These are phyloP conservation scores for Xylariaceae sp. DNA, from an alignment of 2,329 filamentous ascomycete genomes.

Conservation along the genomic window DNA sequence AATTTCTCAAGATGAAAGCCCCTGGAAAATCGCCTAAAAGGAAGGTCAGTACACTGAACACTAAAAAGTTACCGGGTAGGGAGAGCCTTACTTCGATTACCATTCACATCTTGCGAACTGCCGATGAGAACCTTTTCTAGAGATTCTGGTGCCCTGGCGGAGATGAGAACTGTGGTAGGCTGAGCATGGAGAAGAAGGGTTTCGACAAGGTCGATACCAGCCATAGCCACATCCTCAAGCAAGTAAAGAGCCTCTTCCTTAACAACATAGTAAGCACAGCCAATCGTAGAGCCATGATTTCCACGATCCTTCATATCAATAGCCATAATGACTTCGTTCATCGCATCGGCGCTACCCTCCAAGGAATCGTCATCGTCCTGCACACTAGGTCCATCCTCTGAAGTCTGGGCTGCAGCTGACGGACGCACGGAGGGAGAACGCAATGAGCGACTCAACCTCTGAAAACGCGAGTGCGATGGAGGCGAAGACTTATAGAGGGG, in stretches of 20 bases:
- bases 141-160: constrained; percentile 41
- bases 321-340: constrained; percentile 72
- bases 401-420: constrained; percentile 10
- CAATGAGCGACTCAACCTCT: constrained; percentile 26
- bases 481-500: constrained; percentile 25
- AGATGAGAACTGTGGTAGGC: constrained; percentile 52
- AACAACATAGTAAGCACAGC: constrained; percentile 78
- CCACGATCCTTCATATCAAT: constrained; percentile 65
- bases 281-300: constrained; percentile 48
- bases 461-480: constrained; percentile 21
- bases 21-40: constrained; percentile 35
- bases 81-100: constrained; percentile 23
- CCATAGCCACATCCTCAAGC: constrained; percentile 68
- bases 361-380: constrained; percentile 14
- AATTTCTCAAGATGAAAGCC: constrained; percentile 55
- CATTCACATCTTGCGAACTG: constrained; percentile 32
- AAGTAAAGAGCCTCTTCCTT: constrained; percentile 65
- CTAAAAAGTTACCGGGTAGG: background rate
- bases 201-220: constrained; percentile 64
- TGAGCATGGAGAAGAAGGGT: constrained; percentile 50
- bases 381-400: constrained; percentile 19
- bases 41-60: constrained; percentile 13
- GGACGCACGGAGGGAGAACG: constrained; percentile 20
- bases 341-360: constrained; percentile 31
- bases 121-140: constrained; percentile 36